Conservation (phyloP, 495 filamentous ascomycete genomes). For the Penicillium diatomitis region DNA sequence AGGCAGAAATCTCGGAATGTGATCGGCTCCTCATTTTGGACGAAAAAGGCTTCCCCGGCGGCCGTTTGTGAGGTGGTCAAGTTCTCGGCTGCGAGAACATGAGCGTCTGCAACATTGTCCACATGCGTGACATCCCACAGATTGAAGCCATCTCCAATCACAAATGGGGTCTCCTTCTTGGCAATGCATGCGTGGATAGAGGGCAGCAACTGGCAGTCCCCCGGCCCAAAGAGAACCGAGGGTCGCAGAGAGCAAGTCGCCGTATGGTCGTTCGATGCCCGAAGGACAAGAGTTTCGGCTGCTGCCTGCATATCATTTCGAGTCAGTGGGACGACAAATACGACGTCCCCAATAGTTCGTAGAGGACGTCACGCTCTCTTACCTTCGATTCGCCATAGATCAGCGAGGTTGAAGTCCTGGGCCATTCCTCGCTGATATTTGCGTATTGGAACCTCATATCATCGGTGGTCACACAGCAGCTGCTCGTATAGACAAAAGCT, state of each 20-base stretch:
- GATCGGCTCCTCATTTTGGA: constrained; percentile 55
- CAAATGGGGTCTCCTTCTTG: constrained; percentile 45
- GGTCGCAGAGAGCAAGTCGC: constrained; percentile 48
- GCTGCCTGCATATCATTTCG: constrained; percentile 24
- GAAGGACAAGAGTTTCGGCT: constrained; percentile 48
- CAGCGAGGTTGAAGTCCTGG: constrained; percentile 36
- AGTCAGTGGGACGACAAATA: too few relatives aligned
- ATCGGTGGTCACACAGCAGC: constrained; percentile 47
- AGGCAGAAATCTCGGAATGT: constrained; percentile 53
- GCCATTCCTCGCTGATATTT: constrained; percentile 48
- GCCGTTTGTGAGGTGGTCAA: constrained; percentile 45
- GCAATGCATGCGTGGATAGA: constrained; percentile 48
- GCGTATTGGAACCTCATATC: constrained; percentile 40
- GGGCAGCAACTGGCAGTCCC: constrained; percentile 44
- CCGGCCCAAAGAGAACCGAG: constrained; percentile 48
- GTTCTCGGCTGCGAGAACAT: constrained; percentile 53
- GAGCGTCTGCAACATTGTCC: constrained; percentile 51
- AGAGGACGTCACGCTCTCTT: neutral
- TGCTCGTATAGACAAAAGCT: constrained; percentile 51
- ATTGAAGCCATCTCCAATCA: constrained; percentile 49
- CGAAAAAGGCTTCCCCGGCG: constrained; percentile 53
- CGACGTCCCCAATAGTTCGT: neutral
- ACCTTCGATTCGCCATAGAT: constrained; percentile 56
- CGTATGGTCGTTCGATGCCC: constrained; percentile 35
- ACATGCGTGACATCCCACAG: constrained; percentile 56